phyloP scores from a whole-genome alignment of 805 yeast genomes.

The Zygosaccharomyces pseudorouxii region DNA sequence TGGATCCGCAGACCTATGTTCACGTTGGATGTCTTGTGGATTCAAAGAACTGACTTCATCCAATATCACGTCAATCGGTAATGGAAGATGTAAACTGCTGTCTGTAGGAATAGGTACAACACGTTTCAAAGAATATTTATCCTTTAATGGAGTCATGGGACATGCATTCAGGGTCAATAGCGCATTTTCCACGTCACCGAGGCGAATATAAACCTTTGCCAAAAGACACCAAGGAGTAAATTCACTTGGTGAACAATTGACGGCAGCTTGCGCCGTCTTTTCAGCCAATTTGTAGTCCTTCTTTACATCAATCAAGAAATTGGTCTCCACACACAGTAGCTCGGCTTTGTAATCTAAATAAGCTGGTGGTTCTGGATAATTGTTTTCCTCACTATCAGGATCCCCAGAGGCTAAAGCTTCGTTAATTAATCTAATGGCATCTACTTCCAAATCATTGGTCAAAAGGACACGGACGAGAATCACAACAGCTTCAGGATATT shows the following conservation, averaged over 20 bases:
- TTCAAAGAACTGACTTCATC: slow-evolving; percentile 65
- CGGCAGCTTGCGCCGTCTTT: slow-evolving; percentile 35
- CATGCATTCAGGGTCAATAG: slow-evolving; percentile 70
- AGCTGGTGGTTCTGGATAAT: slow-evolving; percentile 7
- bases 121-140: slow-evolving; percentile 57
- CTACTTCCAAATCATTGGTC: slow-evolving; percentile 35
- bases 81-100: slow-evolving; percentile 57
- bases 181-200: slow-evolving; percentile 67
- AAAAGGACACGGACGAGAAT: slow-evolving; percentile 33
- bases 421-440: slow-evolving; percentile 33
- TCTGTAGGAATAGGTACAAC: slow-evolving; percentile 43
- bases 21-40: slow-evolving; percentile 58
- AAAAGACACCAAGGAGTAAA: slow-evolving; percentile 69
- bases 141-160: slow-evolving; percentile 71
- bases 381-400: slow-evolving; percentile 1
- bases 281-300: slow-evolving; percentile 28
- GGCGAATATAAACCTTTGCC: slow-evolving; percentile 56
- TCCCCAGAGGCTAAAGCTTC: slow-evolving; percentile 26
- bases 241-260: slow-evolving; percentile 68
- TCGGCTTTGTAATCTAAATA: slow-evolving; percentile 30
- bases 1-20: slow-evolving; percentile 62
- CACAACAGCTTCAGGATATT: slow-evolving; percentile 28
- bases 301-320: slow-evolving; percentile 26
- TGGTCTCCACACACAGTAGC: slow-evolving; percentile 30
- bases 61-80: slow-evolving; percentile 68